Conservation (phyloP, 805 yeast species). For the Hanseniaspora hatyaiensis region DNA sequence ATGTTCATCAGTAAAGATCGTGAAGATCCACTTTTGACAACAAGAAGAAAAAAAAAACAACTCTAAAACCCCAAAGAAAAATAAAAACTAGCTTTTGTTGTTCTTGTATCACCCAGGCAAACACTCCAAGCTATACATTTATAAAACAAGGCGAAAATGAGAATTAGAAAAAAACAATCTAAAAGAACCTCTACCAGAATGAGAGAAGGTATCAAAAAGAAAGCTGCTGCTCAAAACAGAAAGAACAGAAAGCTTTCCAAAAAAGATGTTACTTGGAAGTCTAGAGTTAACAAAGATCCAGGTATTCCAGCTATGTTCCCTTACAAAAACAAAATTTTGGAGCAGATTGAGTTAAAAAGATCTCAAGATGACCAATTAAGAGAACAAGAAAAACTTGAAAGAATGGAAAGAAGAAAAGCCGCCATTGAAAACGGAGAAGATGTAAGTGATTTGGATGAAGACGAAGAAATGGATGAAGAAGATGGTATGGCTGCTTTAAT, state of each 20-base stretch:
- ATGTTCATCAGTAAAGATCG: too few relatives aligned
- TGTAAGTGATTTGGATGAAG: conserved; percentile 23
- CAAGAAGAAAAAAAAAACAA: too few relatives aligned
- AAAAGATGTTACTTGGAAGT: conserved; percentile 89
- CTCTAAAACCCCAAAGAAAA: too few relatives aligned
- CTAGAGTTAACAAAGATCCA: conserved; percentile 71
- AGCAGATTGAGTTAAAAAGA: conserved; percentile 56
- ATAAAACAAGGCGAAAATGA: too few relatives aligned
- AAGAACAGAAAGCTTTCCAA: conserved; percentile 73
- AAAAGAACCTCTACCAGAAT: conserved; percentile 85
- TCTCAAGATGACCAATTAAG: conserved; percentile 45
- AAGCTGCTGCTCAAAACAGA: conserved; percentile 82
- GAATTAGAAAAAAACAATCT: conserved; percentile 54
- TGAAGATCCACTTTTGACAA: too few relatives aligned
- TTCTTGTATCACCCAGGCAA: too few relatives aligned
- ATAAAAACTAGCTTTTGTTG: too few relatives aligned
- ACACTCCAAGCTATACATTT: too few relatives aligned
- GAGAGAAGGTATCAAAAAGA: conserved; percentile 93
- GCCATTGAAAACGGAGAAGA: conserved; percentile 31
- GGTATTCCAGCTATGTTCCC: conserved; percentile 95
- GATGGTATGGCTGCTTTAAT: conserved; percentile 63
- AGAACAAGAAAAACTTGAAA: conserved; percentile 40
- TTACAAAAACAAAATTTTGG: conserved; percentile 71
- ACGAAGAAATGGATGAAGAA: conserved; percentile 24
- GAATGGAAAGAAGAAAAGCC: conserved; percentile 31